Conservation (phyloP, 306 rosid species). For the Herpetospermum pedunculosum region DNA sequence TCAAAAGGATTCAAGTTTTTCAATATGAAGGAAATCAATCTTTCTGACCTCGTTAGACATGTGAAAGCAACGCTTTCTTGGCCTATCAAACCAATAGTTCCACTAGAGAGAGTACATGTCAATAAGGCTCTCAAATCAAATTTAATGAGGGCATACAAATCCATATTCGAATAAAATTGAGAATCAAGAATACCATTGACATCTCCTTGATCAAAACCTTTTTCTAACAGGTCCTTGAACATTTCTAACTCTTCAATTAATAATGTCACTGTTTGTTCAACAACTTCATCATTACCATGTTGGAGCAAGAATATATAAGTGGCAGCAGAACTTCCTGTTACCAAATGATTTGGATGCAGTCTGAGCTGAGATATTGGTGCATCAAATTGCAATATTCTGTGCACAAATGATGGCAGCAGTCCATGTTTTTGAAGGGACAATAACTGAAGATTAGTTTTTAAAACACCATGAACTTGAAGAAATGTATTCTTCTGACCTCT, state of each 20-base stretch:
- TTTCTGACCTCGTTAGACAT: conserved; percentile 53
- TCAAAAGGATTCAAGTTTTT: conserved; percentile 65
- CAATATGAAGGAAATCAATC: conserved; percentile 37
- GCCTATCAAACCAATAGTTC: conserved; percentile 38
- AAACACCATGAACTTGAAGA: conserved; percentile 76
- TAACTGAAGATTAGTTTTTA: conserved; percentile 86
- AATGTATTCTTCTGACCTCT: conserved; percentile 46
- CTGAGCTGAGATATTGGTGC: conserved; percentile 65
- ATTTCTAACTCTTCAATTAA: conserved; percentile 59
- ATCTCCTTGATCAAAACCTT: conserved; percentile 23
- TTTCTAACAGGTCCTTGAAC: conserved; percentile 48
- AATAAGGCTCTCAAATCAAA: conserved; percentile 75
- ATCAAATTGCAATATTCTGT: conserved; percentile 60
- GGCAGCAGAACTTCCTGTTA: conserved; percentile 82
- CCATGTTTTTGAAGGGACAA: conserved; percentile 81
- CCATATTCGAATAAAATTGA: conserved; percentile 47
- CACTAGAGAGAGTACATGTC: conserved; percentile 45
- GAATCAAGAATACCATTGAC: conserved; percentile 17
- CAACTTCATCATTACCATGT: conserved; percentile 76
- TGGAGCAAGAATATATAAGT: conserved; percentile 88
- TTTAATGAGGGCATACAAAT: conserved; percentile 55
- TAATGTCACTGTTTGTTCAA: conserved; percentile 44
- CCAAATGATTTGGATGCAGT: conserved; percentile 77
- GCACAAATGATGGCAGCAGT: conserved; percentile 53
- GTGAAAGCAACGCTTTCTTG: conserved; percentile 33